Base-by-base conservation (phyloP, 495 filamentous ascomycete genomes). In the Astrocystis sublimbata region DNA sequence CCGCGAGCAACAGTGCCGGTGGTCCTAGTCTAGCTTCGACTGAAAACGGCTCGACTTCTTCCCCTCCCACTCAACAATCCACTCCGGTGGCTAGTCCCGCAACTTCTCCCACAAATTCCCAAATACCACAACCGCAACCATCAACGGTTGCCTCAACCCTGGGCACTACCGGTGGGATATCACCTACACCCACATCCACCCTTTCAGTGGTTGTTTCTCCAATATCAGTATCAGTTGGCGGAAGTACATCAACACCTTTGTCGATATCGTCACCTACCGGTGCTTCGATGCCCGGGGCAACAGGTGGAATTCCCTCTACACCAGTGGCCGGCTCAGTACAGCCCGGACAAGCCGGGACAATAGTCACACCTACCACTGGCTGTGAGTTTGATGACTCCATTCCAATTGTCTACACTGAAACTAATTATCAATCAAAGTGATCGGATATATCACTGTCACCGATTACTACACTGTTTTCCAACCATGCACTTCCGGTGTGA, bases 331-430 rank as follows among this genome's bases (percentile, higher is more conserved):
- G 28, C 30, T 56, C 62, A 13, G 17, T 26, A 42, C 61, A 52
- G 2, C 42, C 64, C 10, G 61, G 38, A 17, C 24, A 15, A 40
- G 54, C 45, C 47, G 17, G 26, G 10, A 31, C n/a, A 28, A 50
- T 42, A n/a, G 36, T 15, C 17, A 63, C 56, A 38, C 52, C 36
- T 17, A 19, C 40, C 51, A 56, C 60, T 9, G 26, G 64, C 19
- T 59, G 68, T 69, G 61, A 47, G 66, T 59, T 23, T 31, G 1
- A 13, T 13, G 46, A 41, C 13, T 23, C 4, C 7, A 2, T 45
- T 41, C 45, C 17, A 2, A 30, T 10, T 53, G 13, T 28, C 23
- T 24, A 52, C 2, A n/a, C 33, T 35, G n/a, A 15, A 19, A 31
- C 65, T 67, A 36, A 67, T n/a, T 40, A 47, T 24, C 5, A 0